These are phyloP conservation scores for Neospora caninum DNA, from an alignment of 169 alveolate genomes.

Conservation along the genomic window DNA sequence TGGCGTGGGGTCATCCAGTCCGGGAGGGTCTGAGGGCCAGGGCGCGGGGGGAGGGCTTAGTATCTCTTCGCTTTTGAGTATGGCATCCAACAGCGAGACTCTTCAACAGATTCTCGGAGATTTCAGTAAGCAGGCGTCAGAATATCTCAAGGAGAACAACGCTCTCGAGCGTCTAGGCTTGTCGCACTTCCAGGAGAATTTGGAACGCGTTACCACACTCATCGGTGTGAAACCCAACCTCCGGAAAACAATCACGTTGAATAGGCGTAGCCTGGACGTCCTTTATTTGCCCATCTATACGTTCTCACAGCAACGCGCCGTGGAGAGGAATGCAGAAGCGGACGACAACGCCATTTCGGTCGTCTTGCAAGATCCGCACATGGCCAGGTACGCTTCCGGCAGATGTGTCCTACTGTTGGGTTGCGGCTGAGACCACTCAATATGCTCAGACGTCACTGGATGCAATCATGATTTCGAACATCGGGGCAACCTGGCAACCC, in stretches of 20 bases:
- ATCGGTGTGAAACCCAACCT: background rate
- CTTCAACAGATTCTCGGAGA: background rate
- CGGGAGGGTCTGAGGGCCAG: background rate
- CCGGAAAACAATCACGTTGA: background rate
- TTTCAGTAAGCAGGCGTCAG: background rate
- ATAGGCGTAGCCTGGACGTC: background rate
- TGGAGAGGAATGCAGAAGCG: background rate
- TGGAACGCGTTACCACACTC: background rate
- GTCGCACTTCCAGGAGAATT: background rate
- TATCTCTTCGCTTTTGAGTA: background rate
- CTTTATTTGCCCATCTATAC: background rate
- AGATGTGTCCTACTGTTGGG: background rate
- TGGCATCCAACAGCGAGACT: background rate
- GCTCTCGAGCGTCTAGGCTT: background rate
- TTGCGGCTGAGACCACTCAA: too few species aligned
- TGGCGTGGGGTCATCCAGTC: background rate
- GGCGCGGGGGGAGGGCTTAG: background rate
- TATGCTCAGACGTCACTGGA: too few species aligned
- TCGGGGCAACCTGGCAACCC: too few species aligned
- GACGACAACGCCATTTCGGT: background rate
- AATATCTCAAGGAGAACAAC: background rate
- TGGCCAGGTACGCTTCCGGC: background rate
- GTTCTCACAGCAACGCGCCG: background rate
- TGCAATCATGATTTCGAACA: too few species aligned
- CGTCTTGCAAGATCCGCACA: background rate